phyloP scores from a whole-genome alignment of 192 early-diverging fungal genomes.

The Coemansia sp. region DNA sequence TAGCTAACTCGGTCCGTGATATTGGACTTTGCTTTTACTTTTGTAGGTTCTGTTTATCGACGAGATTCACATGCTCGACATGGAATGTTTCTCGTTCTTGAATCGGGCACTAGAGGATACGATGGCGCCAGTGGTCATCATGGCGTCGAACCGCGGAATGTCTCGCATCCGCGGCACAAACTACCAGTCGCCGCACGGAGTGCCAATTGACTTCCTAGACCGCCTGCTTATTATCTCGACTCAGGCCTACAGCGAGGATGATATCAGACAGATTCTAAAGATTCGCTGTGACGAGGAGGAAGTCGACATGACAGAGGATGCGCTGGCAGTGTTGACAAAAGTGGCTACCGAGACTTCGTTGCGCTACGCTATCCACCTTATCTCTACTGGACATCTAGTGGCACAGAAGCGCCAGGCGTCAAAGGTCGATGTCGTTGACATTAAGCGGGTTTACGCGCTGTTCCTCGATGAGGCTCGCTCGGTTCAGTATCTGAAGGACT shows the following conservation, averaged over 20 bases:
- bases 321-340: slow-evolving; percentile 80
- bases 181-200: slow-evolving; percentile 94
- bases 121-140: slow-evolving; percentile 97
- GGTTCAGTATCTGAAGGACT: slow-evolving; percentile 93
- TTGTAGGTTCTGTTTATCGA: slow-evolving; percentile 87
- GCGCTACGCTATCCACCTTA: slow-evolving; percentile 94
- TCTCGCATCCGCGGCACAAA: slow-evolving; percentile 95
- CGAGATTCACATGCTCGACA: slow-evolving; percentile 99
- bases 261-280: slow-evolving; percentile 84
- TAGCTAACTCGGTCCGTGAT: not conserved
- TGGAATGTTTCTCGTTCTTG: slow-evolving; percentile 99
- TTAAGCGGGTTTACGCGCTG: slow-evolving; percentile 90
- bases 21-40: not conserved
- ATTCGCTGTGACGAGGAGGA: slow-evolving; percentile 94
- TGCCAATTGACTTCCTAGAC: slow-evolving; percentile 95
- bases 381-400: slow-evolving; percentile 91
- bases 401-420: slow-evolving; percentile 84
- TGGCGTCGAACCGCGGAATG: slow-evolving; percentile 98
- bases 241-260: slow-evolving; percentile 78
- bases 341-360: slow-evolving; percentile 93
- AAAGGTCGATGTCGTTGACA: slow-evolving; percentile 91
- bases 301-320: slow-evolving; percentile 88
- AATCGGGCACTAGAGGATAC: slow-evolving; percentile 96
- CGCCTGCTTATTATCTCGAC: slow-evolving; percentile 95
- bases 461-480: slow-evolving; percentile 97